These are phyloP conservation scores for Sabuloglossum arenarium DNA, from an alignment of 495 filamentous ascomycete species.

Conservation along the genomic window DNA sequence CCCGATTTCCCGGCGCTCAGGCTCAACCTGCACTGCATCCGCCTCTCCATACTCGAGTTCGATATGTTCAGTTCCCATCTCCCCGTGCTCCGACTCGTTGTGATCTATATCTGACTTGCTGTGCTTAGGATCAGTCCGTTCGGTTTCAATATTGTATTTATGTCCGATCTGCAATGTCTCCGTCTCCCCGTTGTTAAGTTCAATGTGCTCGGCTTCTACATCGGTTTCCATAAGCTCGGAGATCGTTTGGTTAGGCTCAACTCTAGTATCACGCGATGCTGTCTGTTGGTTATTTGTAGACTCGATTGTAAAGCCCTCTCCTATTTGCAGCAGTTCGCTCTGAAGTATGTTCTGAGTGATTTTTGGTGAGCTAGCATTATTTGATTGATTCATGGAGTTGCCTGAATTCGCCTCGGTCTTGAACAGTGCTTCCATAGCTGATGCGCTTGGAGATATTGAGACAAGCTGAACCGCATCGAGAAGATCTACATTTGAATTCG, in stretches of 20 bases:
- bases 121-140: no score
- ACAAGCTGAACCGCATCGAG: neutral
- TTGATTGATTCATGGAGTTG: neutral
- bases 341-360: neutral
- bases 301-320: neutral
- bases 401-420: neutral
- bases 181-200: neutral
- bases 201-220: neutral
- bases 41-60: neutral
- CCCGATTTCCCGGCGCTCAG: neutral
- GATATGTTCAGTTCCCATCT: neutral
- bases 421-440: neutral
- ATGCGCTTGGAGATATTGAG: neutral
- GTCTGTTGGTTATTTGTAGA: neutral
- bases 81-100: no score
- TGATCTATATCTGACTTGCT: no score
- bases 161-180: neutral
- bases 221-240: neutral
- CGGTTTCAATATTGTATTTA: neutral
- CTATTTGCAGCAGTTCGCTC: neutral
- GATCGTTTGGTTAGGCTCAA: neutral
- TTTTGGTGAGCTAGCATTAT: neutral
- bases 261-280: neutral
- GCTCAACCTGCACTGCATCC: neutral
- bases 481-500: neutral